Percentiles rank a stretch among this genome's conserved stretches.
phyloP scores from a whole-genome alignment of 495 filamentous ascomycete species.

The Xylaria curta region DNA sequence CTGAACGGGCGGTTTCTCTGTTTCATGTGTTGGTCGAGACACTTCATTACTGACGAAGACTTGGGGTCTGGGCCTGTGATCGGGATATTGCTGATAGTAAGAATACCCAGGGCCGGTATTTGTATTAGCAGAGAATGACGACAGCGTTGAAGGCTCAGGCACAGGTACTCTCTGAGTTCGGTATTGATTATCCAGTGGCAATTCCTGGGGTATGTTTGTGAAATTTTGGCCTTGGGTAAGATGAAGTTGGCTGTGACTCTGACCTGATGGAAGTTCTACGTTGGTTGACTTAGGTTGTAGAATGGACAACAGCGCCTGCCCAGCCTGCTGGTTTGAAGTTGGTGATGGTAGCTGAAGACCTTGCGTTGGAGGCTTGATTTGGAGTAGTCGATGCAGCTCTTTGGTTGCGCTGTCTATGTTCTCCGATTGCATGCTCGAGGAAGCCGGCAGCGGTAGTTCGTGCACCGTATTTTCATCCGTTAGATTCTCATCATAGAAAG shows the following conservation, averaged over 20 bases:
- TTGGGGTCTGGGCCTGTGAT: constrained; percentile 37
- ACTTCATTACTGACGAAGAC: constrained; percentile 33
- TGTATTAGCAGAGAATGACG: constrained; percentile 50
- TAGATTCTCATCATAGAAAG: constrained; percentile 43
- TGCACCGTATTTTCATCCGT: constrained; percentile 50
- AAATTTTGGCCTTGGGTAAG: constrained; percentile 53
- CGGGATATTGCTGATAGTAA: constrained; percentile 30
- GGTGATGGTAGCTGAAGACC: constrained; percentile 45
- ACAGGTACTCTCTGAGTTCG: constrained; percentile 43
- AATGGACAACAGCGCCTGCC: constrained; percentile 64
- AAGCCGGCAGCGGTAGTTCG: constrained; percentile 21
- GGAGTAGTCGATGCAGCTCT: constrained; percentile 68
- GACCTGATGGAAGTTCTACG: constrained; percentile 25
- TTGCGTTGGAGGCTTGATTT: constrained; percentile 60
- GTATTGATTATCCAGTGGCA: constrained; percentile 44
- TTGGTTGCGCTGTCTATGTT: constrained; percentile 62
- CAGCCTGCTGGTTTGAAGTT: constrained; percentile 35
- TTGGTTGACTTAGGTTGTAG: constrained; percentile 49
- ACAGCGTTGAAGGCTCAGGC: constrained; percentile 48
- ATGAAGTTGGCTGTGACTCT: constrained; percentile 36
- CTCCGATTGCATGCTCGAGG: constrained; percentile 19
- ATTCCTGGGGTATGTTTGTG: constrained; percentile 42
- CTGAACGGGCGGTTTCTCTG: constrained; percentile 44
- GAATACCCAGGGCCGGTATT: constrained; percentile 30
- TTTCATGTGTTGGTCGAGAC: constrained; percentile 22